Conservation (phyloP, 495 filamentous ascomycete species). For the Xylona heveae region DNA sequence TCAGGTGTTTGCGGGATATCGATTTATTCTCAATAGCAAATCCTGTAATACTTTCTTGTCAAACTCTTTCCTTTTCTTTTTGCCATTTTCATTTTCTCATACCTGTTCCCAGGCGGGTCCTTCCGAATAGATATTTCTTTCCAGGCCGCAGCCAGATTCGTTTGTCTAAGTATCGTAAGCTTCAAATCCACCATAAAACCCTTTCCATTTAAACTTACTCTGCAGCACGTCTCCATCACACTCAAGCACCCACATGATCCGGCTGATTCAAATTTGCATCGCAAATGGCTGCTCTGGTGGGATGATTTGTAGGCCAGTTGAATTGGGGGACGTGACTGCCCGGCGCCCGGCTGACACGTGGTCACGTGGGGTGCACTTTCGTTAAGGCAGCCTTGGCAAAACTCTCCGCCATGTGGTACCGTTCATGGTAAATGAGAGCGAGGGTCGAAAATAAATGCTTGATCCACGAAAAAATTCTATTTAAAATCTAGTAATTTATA, state of each 20-base stretch:
- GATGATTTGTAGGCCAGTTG: too few relatives aligned
- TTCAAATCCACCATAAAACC: not conserved
- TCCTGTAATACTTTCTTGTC: slow-evolving; percentile 14
- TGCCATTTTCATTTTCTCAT: slow-evolving; percentile 9
- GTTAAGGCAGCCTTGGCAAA: too few relatives aligned
- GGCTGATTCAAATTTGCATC: too few relatives aligned
- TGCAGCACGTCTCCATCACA: slow-evolving; percentile 29
- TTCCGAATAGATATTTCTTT: slow-evolving; percentile 61
- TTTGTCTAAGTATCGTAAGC: slow-evolving; percentile 28
- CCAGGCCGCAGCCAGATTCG: slow-evolving; percentile 67
- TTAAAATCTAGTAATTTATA: too few relatives aligned
- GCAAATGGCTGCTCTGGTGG: too few relatives aligned
- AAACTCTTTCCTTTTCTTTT: not conserved
- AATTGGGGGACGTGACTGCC: too few relatives aligned
- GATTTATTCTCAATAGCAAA: slow-evolving; percentile 42
- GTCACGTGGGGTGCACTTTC: too few relatives aligned
- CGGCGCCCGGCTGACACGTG: too few relatives aligned
- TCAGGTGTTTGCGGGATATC: slow-evolving; percentile 79
- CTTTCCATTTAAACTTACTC: slow-evolving; percentile 14
- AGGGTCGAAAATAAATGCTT: too few relatives aligned
- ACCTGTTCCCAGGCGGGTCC: slow-evolving; percentile 27
- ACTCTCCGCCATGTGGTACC: too few relatives aligned
- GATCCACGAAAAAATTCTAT: too few relatives aligned
- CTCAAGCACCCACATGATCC: slow-evolving; percentile 36
- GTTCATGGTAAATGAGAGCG: too few relatives aligned